phyloP scores from a whole-genome alignment of 2,329 filamentous ascomycete genomes.

The Stachybotrys chlorohalonatus region DNA sequence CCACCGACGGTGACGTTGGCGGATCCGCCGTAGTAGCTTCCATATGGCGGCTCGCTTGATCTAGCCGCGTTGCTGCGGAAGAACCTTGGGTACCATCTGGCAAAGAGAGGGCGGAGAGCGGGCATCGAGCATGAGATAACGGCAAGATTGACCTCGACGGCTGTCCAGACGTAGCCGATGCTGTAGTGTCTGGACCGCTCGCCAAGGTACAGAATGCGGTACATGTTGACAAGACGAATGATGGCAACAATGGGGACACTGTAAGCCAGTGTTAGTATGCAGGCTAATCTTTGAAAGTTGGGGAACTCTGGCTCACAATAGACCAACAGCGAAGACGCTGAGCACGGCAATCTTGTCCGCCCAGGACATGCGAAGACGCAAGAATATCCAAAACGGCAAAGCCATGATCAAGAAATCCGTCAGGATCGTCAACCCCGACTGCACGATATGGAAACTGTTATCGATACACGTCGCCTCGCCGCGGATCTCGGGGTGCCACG shows the following conservation, averaged over 20 bases:
- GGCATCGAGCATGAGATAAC: constrained; percentile 24
- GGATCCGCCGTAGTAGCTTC: constrained; percentile 1
- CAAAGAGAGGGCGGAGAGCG: constrained; percentile 23
- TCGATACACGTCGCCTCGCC: constrained; percentile 22
- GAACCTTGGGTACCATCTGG: constrained; percentile 20
- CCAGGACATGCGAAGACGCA: constrained; percentile 26
- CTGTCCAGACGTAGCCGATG: constrained; percentile 22
- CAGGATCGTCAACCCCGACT: constrained; percentile 27
- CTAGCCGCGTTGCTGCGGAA: constrained; percentile 11
- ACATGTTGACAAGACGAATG: constrained; percentile 20
- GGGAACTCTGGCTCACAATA: constrained; percentile 15
- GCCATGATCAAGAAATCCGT: constrained; percentile 29
- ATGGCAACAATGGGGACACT: constrained; percentile 23
- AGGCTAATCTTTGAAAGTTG: background rate
- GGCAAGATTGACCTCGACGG: constrained; percentile 25
- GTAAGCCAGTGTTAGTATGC: background rate
- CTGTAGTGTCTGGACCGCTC: constrained; percentile 13
- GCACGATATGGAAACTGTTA: constrained; percentile 20
- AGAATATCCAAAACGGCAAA: constrained; percentile 30
- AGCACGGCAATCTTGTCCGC: constrained; percentile 28
- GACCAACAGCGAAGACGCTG: constrained; percentile 27
- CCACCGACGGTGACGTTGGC: constrained; percentile 4
- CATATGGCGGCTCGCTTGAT: constrained; percentile 5
- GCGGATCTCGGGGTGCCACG: constrained; percentile 17
- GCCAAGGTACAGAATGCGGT: constrained; percentile 13